Evolutionary conservation across 208 protist species (phyloP).

Genomic region (Leishmania arabica): DNA sequence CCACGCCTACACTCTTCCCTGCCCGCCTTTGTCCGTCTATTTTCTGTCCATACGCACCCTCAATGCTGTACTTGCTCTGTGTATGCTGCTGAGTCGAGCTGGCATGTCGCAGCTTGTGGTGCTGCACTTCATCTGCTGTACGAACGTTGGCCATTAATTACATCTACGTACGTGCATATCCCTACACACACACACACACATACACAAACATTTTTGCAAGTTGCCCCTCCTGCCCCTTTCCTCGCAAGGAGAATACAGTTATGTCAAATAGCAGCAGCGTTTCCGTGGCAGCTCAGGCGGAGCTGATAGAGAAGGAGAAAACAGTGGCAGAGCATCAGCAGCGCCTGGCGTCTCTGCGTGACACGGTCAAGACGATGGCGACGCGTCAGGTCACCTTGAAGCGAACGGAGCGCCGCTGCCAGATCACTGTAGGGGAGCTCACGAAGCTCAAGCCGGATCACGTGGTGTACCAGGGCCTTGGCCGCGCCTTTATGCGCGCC

Average conservation of each 20-base stretch:
- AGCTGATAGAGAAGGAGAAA: conserved; percentile 92
- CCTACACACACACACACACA: neutral
- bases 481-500: conserved; percentile 77
- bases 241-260: neutral
- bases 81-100: neutral
- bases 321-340: conserved; percentile 83
- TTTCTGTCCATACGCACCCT: neutral
- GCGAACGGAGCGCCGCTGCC: conserved; percentile 63
- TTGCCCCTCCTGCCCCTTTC: neutral
- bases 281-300: conserved; percentile 69
- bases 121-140: neutral
- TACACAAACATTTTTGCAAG: neutral
- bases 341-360: conserved; percentile 68
- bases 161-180: neutral
- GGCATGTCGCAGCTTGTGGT: neutral
- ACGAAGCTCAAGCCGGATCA: conserved; percentile 64
- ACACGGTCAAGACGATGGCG: conserved; percentile 83
- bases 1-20: conserved; percentile 8
- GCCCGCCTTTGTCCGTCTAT: neutral
- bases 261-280: conserved; percentile 56
- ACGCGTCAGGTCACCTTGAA: conserved; percentile 76
- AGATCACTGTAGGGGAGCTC: conserved; percentile 83
- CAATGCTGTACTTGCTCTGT: neutral
- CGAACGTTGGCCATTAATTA: neutral
- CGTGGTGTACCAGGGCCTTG: conserved; percentile 79